These are phyloP conservation scores for Eucalyptus paniculata DNA, from an alignment of 345 rosid genomes.

Conservation along the genomic window DNA sequence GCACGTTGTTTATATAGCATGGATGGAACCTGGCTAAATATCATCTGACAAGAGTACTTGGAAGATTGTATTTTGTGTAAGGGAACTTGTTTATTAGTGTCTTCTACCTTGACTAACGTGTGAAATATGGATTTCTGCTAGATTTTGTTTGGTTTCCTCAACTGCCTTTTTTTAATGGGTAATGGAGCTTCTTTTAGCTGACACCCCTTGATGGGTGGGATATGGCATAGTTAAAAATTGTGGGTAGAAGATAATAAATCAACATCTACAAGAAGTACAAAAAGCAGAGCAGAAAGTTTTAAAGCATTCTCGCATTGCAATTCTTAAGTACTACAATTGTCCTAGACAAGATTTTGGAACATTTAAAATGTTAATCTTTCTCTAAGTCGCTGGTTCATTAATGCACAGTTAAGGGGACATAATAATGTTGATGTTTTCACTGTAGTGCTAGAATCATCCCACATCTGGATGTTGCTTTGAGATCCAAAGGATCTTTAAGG, in stretches of 20 bases:
- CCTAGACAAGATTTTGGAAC: not conserved
- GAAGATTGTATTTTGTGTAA: not conserved
- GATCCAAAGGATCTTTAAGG: not conserved
- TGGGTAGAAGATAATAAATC: not conserved
- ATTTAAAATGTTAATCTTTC: not conserved
- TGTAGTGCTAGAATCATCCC: not conserved
- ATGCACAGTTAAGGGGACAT: not conserved
- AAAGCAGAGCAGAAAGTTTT: not conserved
- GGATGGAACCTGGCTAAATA: not conserved
- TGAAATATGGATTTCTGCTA: not conserved
- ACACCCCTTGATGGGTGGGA: not conserved
- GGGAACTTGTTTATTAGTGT: not conserved
- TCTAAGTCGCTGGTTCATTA: not conserved
- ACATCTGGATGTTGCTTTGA: not conserved
- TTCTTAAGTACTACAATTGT: not conserved
- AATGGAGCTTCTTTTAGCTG: not conserved
- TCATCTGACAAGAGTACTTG: not conserved
- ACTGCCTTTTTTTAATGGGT: not conserved
- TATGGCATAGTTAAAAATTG: not conserved
- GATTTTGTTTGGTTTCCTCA: not conserved
- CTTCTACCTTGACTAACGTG: not conserved
- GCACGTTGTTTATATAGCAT: not conserved
- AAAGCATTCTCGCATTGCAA: not conserved
- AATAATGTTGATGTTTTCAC: not conserved
- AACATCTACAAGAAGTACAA: not conserved